Conservation (phyloP, 2,329 filamentous ascomycete species). For the Aspergillus sp. region DNA sequence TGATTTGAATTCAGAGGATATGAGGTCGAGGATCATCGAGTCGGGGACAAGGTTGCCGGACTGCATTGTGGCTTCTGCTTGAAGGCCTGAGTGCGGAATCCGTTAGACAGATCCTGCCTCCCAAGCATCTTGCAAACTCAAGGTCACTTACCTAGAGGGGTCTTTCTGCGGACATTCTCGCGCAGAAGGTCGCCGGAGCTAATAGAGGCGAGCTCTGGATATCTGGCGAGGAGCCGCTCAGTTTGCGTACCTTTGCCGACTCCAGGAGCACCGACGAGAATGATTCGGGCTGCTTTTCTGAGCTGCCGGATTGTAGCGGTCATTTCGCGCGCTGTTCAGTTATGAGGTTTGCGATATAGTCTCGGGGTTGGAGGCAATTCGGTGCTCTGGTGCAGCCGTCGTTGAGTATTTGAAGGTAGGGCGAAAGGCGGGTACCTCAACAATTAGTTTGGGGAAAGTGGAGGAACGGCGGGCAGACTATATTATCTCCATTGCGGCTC, state of each 20-base stretch:
- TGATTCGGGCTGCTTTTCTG: constrained; percentile 81
- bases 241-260: constrained; percentile 97
- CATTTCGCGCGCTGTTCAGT: constrained; percentile 23
- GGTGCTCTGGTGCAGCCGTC: neutral
- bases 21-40: constrained; percentile 85
- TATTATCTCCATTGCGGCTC: constrained; percentile 14
- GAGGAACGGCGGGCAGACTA: constrained; percentile 8
- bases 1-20: constrained; percentile 81
- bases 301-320: constrained; percentile 55
- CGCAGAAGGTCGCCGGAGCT: constrained; percentile 91
- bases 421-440: neutral
- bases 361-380: neutral
- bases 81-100: constrained; percentile 64
- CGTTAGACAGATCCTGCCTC: constrained; percentile 2
- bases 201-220: constrained; percentile 85
- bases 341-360: neutral
- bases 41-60: constrained; percentile 88
- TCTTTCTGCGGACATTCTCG: constrained; percentile 86
- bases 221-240: constrained; percentile 80
- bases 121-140: neutral
- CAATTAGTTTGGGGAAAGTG: neutral
- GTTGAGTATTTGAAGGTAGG: neutral
- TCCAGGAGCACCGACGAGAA: constrained; percentile 92
- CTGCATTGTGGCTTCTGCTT: constrained; percentile 87
- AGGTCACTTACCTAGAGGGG: constrained; percentile 69